phyloP scores from a whole-genome alignment of 2,329 filamentous ascomycete species.

The Sclerotinia nivalis region DNA sequence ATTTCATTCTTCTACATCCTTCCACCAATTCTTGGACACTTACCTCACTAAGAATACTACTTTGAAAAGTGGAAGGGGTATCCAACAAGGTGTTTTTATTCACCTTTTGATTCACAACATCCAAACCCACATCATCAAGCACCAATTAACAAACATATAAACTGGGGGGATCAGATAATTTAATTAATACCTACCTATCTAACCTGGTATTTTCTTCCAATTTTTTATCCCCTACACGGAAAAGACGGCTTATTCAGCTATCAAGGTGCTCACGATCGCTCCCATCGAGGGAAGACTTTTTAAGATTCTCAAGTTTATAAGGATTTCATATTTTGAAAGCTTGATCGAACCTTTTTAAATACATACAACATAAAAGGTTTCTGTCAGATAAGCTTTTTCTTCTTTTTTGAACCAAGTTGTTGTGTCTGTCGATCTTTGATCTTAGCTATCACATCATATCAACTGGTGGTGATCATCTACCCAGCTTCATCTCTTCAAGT shows the following conservation, averaged over 20 bases:
- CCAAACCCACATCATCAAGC: neutral
- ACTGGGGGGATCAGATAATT: neutral
- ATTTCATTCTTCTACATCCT: neutral
- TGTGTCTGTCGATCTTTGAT: neutral
- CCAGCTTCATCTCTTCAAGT: neutral
- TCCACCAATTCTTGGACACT: neutral
- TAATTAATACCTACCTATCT: neutral
- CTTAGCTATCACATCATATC: neutral
- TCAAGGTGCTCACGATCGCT: too few species aligned
- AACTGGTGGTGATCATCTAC: neutral
- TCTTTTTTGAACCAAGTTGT: neutral
- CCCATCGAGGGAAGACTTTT: too few species aligned
- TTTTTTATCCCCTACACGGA: neutral
- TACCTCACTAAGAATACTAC: too few species aligned
- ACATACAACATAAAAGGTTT: neutral
- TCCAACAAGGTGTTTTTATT: slow-evolving; percentile 16
- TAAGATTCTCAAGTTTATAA: too few species aligned
- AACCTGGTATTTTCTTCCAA: neutral
- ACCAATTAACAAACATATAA: neutral
- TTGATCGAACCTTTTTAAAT: too few species aligned
- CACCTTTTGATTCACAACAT: neutral
- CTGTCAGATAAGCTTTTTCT: neutral
- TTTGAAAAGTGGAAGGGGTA: neutral
- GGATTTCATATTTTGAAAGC: too few species aligned
- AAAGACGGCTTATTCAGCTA: too few species aligned